These are phyloP conservation scores for Myriosclerotinia duriaeana DNA, from an alignment of 2,329 filamentous ascomycete species.

Conservation along the genomic window DNA sequence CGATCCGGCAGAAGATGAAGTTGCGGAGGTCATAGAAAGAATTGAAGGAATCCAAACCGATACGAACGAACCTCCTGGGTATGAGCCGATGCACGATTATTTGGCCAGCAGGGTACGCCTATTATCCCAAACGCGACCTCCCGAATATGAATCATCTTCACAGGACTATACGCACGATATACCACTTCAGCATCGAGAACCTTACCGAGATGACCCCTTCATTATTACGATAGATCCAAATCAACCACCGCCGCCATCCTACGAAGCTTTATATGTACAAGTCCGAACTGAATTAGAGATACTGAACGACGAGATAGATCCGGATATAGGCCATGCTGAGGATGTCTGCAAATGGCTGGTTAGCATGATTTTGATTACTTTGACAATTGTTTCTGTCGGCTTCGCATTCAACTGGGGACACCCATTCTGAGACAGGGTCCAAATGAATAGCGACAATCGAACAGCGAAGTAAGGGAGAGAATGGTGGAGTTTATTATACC, in stretches of 20 bases:
- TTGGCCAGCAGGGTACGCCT: constrained; percentile 29
- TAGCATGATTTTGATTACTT: constrained; percentile 36
- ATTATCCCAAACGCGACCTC: constrained; percentile 19
- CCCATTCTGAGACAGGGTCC: constrained; percentile 20
- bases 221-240: constrained; percentile 33
- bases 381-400: constrained; percentile 35
- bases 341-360: constrained; percentile 39
- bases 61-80: constrained; percentile 31
- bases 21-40: constrained; percentile 10
- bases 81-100: constrained; percentile 40
- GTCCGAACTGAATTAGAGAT: constrained; percentile 30
- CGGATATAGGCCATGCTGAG: constrained; percentile 31
- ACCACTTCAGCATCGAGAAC: constrained; percentile 27
- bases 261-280: constrained; percentile 32
- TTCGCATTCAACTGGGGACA: constrained; percentile 38
- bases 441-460: constrained; percentile 3
- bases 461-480: not conserved
- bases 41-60: constrained; percentile 3
- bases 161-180: constrained; percentile 15
- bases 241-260: constrained; percentile 33
- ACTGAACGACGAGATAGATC: constrained; percentile 30
- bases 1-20: constrained; percentile 31
- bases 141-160: constrained; percentile 7
- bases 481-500: constrained; percentile 22
- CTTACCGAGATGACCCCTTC: constrained; percentile 37